Evolutionary conservation across 257 asterid species (phyloP).

Genomic region (Fraxinus americana): DNA sequence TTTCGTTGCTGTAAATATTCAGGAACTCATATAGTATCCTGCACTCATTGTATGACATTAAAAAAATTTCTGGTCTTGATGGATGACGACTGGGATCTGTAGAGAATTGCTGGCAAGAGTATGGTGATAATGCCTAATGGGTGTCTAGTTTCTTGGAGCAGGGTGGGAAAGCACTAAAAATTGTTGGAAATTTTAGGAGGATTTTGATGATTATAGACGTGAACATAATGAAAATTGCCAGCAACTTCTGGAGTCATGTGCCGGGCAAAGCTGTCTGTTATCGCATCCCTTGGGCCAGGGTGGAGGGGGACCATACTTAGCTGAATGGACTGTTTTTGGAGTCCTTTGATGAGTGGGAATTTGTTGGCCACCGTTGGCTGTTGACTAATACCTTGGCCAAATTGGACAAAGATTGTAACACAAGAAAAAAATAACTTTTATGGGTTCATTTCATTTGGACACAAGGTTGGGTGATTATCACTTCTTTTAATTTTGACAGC

Average conservation of each 20-base stretch:
- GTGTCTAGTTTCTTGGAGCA: background rate
- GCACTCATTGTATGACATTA: conserved; percentile 61
- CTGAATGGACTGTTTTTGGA: no score
- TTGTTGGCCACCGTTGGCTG: no score
- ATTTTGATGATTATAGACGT: background rate
- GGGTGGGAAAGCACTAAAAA: conserved; percentile 4
- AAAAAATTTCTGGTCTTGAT: conserved; percentile 38
- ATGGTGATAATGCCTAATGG: background rate
- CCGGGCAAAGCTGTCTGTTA: no score
- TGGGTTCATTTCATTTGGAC: no score
- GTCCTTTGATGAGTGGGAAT: no score
- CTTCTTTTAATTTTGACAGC: background rate
- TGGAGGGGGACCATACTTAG: no score
- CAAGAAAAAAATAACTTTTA: no score
- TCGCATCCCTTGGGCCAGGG: no score
- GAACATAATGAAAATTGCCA: no score
- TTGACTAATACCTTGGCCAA: no score
- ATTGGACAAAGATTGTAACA: no score
- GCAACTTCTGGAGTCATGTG: background rate
- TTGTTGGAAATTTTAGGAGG: background rate
- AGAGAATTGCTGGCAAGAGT: conserved; percentile 19
- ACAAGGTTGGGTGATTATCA: no score
- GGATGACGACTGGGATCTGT: conserved; percentile 4
- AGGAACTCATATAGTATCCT: conserved; percentile 33
- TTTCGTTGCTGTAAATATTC: conserved; percentile 37